Evolutionary conservation across 2,329 filamentous ascomycete genomes (phyloP).

Genomic region (Cladobotryum mycophilum): DNA sequence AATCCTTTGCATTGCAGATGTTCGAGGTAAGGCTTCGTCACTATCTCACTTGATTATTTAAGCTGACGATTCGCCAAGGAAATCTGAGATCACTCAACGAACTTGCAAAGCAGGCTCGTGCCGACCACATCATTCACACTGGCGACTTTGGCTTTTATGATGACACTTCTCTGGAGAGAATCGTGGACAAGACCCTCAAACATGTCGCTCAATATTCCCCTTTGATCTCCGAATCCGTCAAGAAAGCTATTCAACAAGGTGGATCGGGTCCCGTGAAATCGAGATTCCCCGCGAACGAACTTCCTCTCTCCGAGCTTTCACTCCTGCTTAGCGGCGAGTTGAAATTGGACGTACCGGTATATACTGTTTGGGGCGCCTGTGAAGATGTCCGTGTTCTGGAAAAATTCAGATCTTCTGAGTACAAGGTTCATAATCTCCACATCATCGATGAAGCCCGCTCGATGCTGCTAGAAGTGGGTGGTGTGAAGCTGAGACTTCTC

Average conservation of each 20-base stretch:
- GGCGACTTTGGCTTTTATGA: slow-evolving; percentile 99
- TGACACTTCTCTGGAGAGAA: slow-evolving; percentile 87
- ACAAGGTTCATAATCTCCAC: slow-evolving; percentile 95
- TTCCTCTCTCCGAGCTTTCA: slow-evolving; percentile 88
- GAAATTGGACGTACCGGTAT: slow-evolving; percentile 92
- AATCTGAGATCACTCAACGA: slow-evolving; percentile 95
- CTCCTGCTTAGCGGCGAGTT: slow-evolving; percentile 81
- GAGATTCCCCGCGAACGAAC: slow-evolving; percentile 71
- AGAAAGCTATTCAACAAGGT: slow-evolving; percentile 59
- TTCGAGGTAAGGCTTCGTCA: slow-evolving; percentile 49
- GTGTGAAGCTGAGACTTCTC: slow-evolving; percentile 89
- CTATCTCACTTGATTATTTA: slow-evolving; percentile 1
- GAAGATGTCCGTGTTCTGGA: slow-evolving; percentile 97
- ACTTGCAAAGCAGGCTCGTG: slow-evolving; percentile 86
- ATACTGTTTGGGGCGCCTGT: slow-evolving; percentile 98
- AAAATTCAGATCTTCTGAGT: slow-evolving; percentile 95
- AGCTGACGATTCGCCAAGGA: slow-evolving; percentile 48
- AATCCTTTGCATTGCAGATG: slow-evolving; percentile 65
- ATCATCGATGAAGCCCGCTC: slow-evolving; percentile 98
- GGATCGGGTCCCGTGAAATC: slow-evolving; percentile 77
- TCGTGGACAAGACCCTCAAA: slow-evolving; percentile 97
- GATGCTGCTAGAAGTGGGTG: slow-evolving; percentile 87
- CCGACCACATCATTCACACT: slow-evolving; percentile 97
- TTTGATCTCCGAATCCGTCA: slow-evolving; percentile 72
- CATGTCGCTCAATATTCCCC: slow-evolving; percentile 99